Percentiles rank a stretch among this genome's conserved stretches.
phyloP scores from a whole-genome alignment of 1,139 yeast species.

The Lodderomyces metapsilosis region DNA sequence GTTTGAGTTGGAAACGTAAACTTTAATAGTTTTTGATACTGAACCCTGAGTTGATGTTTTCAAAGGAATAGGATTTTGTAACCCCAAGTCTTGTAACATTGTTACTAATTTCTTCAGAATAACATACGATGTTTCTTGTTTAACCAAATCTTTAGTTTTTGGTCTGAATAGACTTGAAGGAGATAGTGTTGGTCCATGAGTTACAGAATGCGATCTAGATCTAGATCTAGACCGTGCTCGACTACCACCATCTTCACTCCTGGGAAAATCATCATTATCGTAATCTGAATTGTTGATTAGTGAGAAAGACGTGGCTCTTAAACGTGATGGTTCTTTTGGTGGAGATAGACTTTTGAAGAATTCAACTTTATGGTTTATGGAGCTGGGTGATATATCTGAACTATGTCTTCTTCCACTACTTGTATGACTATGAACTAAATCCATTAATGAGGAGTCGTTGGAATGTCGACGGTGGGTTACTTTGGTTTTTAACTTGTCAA shows the following conservation, averaged over 20 bases:
- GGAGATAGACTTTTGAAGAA: not conserved
- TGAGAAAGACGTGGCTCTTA: conserved; percentile 8
- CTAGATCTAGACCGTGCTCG: conserved; percentile 9
- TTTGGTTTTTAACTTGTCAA: conserved; percentile 21
- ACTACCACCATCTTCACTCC: not conserved
- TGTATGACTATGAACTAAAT: conserved; percentile 12
- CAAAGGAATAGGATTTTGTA: conserved; percentile 41
- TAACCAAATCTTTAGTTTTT: conserved; percentile 39
- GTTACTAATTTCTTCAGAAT: conserved; percentile 35
- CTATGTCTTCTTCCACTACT: conserved; percentile 8
- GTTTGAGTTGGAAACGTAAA: conserved; percentile 41
- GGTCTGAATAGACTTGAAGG: conserved; percentile 11
- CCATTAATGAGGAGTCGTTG: conserved; percentile 18
- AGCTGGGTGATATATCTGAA: conserved; percentile 1
- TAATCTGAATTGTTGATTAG: conserved; percentile 1
- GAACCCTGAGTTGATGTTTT: conserved; percentile 26
- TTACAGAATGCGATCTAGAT: conserved; percentile 7
- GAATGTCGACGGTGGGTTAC: conserved; percentile 17
- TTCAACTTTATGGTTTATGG: conserved; percentile 3
- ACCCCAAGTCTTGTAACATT: conserved; percentile 38
- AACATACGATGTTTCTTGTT: conserved; percentile 39
- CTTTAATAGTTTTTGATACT: conserved; percentile 27
- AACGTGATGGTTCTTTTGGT: conserved; percentile 6
- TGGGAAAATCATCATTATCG: not conserved
- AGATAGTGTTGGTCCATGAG: conserved; percentile 9